Percentiles rank a stretch among this genome's conserved stretches.
phyloP scores from a whole-genome alignment of 176 grass and related monocot genomes.

The Avena insularis region DNA sequence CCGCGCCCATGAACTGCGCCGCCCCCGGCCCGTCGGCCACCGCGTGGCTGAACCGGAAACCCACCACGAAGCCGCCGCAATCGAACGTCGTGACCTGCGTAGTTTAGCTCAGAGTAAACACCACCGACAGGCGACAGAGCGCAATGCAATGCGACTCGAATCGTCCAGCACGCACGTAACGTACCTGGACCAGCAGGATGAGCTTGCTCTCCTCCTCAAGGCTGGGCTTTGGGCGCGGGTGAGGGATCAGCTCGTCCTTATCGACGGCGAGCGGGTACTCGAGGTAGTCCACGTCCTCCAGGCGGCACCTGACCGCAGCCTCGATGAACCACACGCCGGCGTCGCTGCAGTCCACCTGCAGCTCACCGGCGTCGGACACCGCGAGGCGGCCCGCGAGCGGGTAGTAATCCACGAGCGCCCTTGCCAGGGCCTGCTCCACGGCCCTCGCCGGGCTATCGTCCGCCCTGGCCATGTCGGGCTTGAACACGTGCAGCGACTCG shows the following conservation, averaged over 20 bases:
- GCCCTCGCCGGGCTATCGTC: slow-evolving; percentile 26
- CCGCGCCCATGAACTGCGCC: slow-evolving; percentile 80
- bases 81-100: slow-evolving; percentile 79
- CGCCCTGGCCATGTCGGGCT: slow-evolving; percentile 45
- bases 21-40: slow-evolving; percentile 82
- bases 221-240: slow-evolving; percentile 46
- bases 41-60: slow-evolving; percentile 90
- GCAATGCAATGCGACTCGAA: slow-evolving; percentile 13
- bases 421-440: slow-evolving; percentile 57
- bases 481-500: slow-evolving; percentile 95
- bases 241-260: slow-evolving; percentile 83
- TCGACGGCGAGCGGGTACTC: slow-evolving; percentile 85
- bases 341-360: slow-evolving; percentile 66
- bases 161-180: not conserved
- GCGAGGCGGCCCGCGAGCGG: slow-evolving; percentile 78
- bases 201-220: slow-evolving; percentile 55
- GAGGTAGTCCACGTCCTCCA: slow-evolving; percentile 89
- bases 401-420: slow-evolving; percentile 79
- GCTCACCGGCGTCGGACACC: slow-evolving; percentile 45
- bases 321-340: slow-evolving; percentile 89
- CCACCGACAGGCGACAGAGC: not conserved
- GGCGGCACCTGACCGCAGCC: slow-evolving; percentile 50
- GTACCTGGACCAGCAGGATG: slow-evolving; percentile 77
- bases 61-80: slow-evolving; percentile 93
- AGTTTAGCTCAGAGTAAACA: not conserved